Evolutionary conservation across 75 land plant genomes (phyloP).

Genomic region (Cunninghamia lanceolata): DNA sequence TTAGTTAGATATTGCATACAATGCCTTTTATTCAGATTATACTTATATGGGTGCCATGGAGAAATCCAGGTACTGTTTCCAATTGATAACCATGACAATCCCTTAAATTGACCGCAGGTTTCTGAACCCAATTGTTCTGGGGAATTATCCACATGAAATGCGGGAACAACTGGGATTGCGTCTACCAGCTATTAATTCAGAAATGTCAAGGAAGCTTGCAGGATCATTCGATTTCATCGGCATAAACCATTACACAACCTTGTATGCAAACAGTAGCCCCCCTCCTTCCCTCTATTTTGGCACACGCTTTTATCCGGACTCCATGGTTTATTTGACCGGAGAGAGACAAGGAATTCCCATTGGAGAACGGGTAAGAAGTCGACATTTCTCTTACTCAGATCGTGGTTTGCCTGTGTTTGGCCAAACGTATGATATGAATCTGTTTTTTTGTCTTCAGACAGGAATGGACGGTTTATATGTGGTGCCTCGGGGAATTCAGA

Average conservation of each 20-base stretch:
- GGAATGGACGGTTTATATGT: constrained; percentile 34
- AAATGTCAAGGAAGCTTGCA: neutral
- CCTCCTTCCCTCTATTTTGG: neutral
- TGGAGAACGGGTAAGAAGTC: constrained; percentile 6
- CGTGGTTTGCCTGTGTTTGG: too few relatives aligned
- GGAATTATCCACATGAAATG: constrained; percentile 47
- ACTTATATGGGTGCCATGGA: neutral
- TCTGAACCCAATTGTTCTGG: constrained; percentile 46
- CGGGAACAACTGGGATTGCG: constrained; percentile 22
- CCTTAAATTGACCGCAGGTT: constrained; percentile 19
- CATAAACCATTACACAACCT: constrained; percentile 62
- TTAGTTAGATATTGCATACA: neutral
- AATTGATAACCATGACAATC: neutral
- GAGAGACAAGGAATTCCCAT: constrained; percentile 7
- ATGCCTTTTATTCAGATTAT: neutral
- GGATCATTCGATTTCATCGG: constrained; percentile 66
- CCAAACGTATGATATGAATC: too few relatives aligned
- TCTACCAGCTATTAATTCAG: constrained; percentile 17
- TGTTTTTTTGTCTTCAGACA: too few relatives aligned
- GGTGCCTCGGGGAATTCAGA: constrained; percentile 50
- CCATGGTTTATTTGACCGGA: constrained; percentile 5
- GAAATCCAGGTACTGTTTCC: neutral
- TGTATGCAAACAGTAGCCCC: constrained; percentile 19
- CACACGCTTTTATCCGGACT: neutral
- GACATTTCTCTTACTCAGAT: neutral